Evolutionary conservation across 441 rosid species (phyloP).

Genomic region (Breynia disticha): DNA sequence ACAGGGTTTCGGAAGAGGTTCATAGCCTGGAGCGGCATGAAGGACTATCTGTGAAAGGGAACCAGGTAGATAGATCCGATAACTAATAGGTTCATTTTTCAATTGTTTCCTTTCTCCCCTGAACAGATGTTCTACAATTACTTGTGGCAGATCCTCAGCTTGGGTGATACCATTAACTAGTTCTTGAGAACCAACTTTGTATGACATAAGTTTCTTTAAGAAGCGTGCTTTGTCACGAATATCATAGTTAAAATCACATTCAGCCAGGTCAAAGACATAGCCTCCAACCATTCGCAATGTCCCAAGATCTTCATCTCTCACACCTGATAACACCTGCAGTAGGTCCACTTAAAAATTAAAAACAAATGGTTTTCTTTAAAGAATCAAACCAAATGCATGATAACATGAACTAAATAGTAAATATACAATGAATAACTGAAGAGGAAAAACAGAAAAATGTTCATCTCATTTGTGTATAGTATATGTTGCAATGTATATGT

Average conservation of each 20-base stretch:
- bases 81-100: conserved; percentile 32
- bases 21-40: conserved; percentile 99
- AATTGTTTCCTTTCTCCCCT: conserved; percentile 37
- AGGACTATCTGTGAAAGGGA: conserved; percentile 94
- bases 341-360: conserved; percentile 9
- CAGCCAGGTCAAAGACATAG: conserved; percentile 84
- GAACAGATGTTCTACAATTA: conserved; percentile 49
- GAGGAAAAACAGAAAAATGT: too few relatives aligned
- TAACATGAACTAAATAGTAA: background rate
- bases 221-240: conserved; percentile 91
- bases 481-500: too few relatives aligned
- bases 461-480: too few relatives aligned
- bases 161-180: conserved; percentile 25
- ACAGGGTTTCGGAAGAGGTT: conserved; percentile 94
- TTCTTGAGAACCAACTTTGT: conserved; percentile 30
- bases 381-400: conserved; percentile 2
- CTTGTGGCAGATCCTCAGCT: conserved; percentile 24
- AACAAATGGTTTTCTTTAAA: background rate
- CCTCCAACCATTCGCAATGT: conserved; percentile 38
- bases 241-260: conserved; percentile 76
- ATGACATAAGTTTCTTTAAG: conserved; percentile 47
- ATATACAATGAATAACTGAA: too few relatives aligned
- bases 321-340: conserved; percentile 47
- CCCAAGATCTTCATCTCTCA: conserved; percentile 42
- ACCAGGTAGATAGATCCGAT: conserved; percentile 90